phyloP scores from a whole-genome alignment of 106 monocot species.

The Acorus gramineus region DNA sequence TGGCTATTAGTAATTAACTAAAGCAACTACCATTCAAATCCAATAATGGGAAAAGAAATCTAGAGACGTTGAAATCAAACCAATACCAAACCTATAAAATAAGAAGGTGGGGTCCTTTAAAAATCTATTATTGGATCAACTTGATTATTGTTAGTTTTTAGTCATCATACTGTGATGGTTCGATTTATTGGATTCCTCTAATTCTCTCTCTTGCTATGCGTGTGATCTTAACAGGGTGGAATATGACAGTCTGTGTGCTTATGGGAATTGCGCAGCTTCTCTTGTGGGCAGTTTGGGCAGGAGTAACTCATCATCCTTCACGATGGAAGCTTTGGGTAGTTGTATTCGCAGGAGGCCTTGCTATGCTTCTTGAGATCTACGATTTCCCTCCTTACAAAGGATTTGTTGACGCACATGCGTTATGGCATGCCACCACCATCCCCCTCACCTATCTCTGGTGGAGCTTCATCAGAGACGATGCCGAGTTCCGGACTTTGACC shows the following conservation, averaged over 20 bases:
- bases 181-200: too few relatives aligned
- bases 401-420: conserved; percentile 70
- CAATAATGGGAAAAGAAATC: too few relatives aligned
- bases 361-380: conserved; percentile 70
- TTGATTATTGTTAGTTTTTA: too few relatives aligned
- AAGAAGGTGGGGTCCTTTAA: too few relatives aligned
- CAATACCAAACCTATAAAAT: too few relatives aligned
- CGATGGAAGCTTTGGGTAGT: conserved; percentile 62
- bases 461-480: conserved; percentile 76
- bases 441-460: conserved; percentile 88
- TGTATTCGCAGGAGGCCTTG: conserved; percentile 43
- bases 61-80: too few relatives aligned
- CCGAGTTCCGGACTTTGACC: conserved; percentile 32
- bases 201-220: neutral
- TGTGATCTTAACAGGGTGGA: conserved; percentile 46
- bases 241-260: conserved; percentile 77
- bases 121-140: too few relatives aligned
- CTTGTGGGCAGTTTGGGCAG: conserved; percentile 82
- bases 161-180: too few relatives aligned
- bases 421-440: conserved; percentile 75
- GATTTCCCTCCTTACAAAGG: conserved; percentile 77
- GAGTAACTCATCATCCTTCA: conserved; percentile 50
- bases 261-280: conserved; percentile 66
- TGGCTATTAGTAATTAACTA: too few relatives aligned
- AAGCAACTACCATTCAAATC: too few relatives aligned